phyloP scores from a whole-genome alignment of 2,329 filamentous ascomycete species.

The Colletotrichum tabaci region DNA sequence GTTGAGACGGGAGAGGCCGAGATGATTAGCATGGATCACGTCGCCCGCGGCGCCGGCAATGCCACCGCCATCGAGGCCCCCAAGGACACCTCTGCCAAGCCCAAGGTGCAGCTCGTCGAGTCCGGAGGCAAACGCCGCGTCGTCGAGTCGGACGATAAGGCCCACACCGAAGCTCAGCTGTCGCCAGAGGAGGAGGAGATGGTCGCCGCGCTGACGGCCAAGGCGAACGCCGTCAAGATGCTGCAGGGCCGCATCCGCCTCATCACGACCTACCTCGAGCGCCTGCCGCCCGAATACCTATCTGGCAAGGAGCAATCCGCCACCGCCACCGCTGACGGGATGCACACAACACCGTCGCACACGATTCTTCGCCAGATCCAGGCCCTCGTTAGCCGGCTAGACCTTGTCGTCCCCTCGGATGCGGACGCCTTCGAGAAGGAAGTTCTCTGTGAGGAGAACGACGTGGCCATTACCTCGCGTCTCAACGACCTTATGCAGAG shows the following conservation, averaged over 20 bases:
- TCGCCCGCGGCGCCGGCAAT: conserved; percentile 87
- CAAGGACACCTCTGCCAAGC: conserved; percentile 55
- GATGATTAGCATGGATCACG: conserved; percentile 97
- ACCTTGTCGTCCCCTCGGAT: conserved; percentile 83
- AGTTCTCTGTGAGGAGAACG: conserved; percentile 83
- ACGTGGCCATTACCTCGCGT: conserved; percentile 84
- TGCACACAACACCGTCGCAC: conserved; percentile 69
- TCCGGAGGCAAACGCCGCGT: conserved; percentile 63
- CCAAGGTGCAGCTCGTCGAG: conserved; percentile 59
- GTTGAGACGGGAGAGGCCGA: conserved; percentile 96
- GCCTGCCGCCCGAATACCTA: conserved; percentile 77
- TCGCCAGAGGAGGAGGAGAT: conserved; percentile 73
- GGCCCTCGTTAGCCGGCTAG: conserved; percentile 85
- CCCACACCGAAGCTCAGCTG: conserved; percentile 55
- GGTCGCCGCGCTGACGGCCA: conserved; percentile 81
- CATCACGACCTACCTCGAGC: conserved; percentile 82
- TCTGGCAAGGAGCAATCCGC: conserved; percentile 58
- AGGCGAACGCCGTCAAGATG: conserved; percentile 95
- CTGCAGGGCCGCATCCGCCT: conserved; percentile 83
- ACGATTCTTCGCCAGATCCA: conserved; percentile 89
- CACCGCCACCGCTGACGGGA: conserved; percentile 46
- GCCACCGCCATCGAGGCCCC: conserved; percentile 72
- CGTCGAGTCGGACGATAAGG: conserved; percentile 49
- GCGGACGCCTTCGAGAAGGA: conserved; percentile 77
- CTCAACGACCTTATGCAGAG: conserved; percentile 83